phyloP scores from a whole-genome alignment of 225 moss, liverwort and hornwort genomes.

The Straminergon stramineum region DNA sequence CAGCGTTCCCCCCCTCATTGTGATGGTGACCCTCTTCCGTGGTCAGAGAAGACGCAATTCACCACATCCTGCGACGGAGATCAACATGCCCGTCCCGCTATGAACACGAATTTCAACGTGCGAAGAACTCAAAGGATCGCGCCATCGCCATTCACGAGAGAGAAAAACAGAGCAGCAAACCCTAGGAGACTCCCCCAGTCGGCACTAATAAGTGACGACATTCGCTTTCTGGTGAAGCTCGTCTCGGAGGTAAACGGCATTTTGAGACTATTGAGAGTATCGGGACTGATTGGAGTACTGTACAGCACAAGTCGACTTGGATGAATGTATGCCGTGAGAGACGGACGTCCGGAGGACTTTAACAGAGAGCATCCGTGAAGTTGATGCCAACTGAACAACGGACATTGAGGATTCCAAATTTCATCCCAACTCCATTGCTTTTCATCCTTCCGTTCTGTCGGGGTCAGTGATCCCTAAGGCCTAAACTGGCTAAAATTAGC shows the following conservation, averaged over 20 bases:
- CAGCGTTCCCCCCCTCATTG: constrained; percentile 43
- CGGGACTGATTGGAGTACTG: background rate
- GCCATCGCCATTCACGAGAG: background rate
- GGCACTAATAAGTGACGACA: constrained; percentile 14
- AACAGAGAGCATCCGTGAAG: background rate
- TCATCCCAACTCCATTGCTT: background rate
- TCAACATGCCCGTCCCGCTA: constrained; percentile 4
- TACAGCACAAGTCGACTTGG: background rate
- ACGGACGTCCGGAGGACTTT: too few relatives aligned
- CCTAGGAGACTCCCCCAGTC: background rate
- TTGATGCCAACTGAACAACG: background rate
- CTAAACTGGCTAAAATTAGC: too few relatives aligned
- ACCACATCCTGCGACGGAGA: background rate
- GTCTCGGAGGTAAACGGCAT: background rate
- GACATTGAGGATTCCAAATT: background rate
- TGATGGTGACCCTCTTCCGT: background rate
- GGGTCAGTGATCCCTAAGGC: background rate
- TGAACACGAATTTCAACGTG: background rate
- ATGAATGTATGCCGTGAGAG: background rate
- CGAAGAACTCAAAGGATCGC: background rate
- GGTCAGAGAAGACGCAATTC: background rate
- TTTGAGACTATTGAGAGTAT: background rate
- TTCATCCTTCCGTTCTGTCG: background rate
- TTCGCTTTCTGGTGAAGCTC: background rate
- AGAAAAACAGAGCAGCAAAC: constrained; percentile 5